Evolutionary conservation across 768 basidiomycete genomes (phyloP), one percentile per base, ranked within the genome.

Genomic region (Mycena vitilis): DNA sequence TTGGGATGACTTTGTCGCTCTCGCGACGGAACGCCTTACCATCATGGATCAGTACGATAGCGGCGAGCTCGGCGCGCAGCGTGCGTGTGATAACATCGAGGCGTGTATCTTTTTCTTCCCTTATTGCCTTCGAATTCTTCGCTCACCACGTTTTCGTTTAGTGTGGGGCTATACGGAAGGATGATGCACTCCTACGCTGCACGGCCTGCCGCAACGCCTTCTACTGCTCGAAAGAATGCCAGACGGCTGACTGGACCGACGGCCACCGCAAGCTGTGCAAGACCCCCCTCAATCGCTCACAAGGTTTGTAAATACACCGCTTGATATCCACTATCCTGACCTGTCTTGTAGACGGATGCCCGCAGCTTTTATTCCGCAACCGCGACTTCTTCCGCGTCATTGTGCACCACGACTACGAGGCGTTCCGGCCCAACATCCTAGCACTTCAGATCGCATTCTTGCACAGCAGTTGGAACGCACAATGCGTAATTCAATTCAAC

Each of bases 211-310:
- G 37, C 47, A 65, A 38, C 25, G 64, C 64, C 12, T 58, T 65
- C 22, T 65, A 65, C 64, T 65, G 64, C 49, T 65, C 64, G 6
- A 38, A 45, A 13, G 34, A 40, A 16, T 65, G 64, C 22, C 64
- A 65, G 34, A 18, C 57, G 11, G 57, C 48, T n/a, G 64, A 65
- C 51, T 65, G 64, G 64, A 13, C n/a, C 5, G 20, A 23, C 30
- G 57, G 57, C 5, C 64, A 65, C 57, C 48, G 51, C 48, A 65
- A 65, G 34, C 49, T 52, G 9, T 57, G 63, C 47, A 13, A 15
- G 10, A 54, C 10, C 12, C 16, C 45, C n/a, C 8, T 20, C 36
- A 64, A 48, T 8, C 47, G 55, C 47, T 8, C 13, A 5, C 34
- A 48, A 4, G 63, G 55, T 42, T n/a, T 10, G 55, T 30, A 30